Conservation (phyloP, 805 yeast species). For the Yarrowia bubula region DNA sequence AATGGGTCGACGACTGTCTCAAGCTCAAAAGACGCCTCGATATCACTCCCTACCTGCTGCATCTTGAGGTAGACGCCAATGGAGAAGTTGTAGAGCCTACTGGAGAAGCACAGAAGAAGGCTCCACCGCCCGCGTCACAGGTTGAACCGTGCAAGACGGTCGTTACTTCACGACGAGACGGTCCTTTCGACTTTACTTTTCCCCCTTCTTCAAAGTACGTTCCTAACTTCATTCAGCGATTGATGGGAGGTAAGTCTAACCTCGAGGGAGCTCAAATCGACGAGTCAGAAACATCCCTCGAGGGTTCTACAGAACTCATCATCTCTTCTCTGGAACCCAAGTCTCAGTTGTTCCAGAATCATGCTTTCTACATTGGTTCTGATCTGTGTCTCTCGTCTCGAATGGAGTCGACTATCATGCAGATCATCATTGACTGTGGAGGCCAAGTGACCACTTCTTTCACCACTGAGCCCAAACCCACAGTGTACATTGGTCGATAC, state of each 20-base stretch:
- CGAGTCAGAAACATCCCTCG: constrained; percentile 14
- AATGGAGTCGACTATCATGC: constrained; percentile 43
- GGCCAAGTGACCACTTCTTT: constrained; percentile 45
- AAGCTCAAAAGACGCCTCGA: constrained; percentile 50
- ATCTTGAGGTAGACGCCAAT: constrained; percentile 4
- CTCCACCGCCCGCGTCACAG: background rate
- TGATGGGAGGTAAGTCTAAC: constrained; percentile 2
- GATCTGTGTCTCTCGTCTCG: constrained; percentile 57
- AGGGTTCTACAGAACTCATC: constrained; percentile 10
- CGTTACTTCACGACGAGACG: background rate
- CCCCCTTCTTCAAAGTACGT: constrained; percentile 16
- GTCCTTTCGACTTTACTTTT: constrained; percentile 20
- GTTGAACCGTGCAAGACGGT: constrained; percentile 15
- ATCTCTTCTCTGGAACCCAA: constrained; percentile 28
- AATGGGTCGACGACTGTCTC: constrained; percentile 76
- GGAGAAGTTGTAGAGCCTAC: background rate
- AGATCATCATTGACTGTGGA: constrained; percentile 52
- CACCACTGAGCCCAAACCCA: constrained; percentile 39
- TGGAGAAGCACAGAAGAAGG: background rate
- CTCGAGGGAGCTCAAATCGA: constrained; percentile 16
- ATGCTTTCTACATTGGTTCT: constrained; percentile 49
- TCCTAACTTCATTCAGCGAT: constrained; percentile 17
- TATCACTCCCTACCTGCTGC: constrained; percentile 53
- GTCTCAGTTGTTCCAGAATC: constrained; percentile 41
- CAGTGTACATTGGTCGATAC: constrained; percentile 59